Evolutionary conservation across 345 rosid genomes (phyloP).

Genomic region (Balakata baccata): DNA sequence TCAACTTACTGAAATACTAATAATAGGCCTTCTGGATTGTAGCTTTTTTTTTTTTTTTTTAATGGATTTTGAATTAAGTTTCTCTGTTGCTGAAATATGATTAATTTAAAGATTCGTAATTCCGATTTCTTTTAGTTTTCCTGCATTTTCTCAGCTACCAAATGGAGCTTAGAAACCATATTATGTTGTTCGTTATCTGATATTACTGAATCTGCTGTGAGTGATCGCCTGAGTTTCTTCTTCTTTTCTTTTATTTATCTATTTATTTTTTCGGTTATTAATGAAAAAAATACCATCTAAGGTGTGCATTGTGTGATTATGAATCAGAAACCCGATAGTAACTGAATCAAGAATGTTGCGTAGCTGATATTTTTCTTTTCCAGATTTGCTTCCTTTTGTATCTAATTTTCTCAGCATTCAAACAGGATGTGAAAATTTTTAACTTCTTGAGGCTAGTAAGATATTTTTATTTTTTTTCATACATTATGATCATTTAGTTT

Average conservation of each 20-base stretch:
- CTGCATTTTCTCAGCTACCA: slow-evolving; percentile 31
- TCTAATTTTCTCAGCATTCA: slow-evolving; percentile 9
- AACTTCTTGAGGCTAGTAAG: background rate
- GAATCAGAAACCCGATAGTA: background rate
- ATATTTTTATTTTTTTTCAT: too few species aligned
- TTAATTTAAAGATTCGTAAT: background rate
- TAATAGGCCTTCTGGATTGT: background rate
- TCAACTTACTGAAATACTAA: slow-evolving; percentile 3
- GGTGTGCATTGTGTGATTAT: slow-evolving; percentile 1
- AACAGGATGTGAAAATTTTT: background rate
- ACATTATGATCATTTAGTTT: too few species aligned
- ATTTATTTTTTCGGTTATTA: background rate
- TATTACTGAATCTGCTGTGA: slow-evolving; percentile 9
- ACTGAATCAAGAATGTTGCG: background rate
- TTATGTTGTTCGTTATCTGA: background rate
- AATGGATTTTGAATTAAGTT: background rate
- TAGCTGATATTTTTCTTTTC: background rate
- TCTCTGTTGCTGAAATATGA: background rate
- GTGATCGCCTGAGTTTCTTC: slow-evolving; percentile 5
- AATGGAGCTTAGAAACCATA: slow-evolving; percentile 27
- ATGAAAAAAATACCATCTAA: background rate
- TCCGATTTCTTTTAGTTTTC: background rate
- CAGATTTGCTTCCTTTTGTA: background rate
- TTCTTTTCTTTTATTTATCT: background rate
- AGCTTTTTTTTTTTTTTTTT: background rate